Evolutionary conservation across 805 yeast species (phyloP).

Genomic region (Hanseniaspora hatyaiensis): DNA sequence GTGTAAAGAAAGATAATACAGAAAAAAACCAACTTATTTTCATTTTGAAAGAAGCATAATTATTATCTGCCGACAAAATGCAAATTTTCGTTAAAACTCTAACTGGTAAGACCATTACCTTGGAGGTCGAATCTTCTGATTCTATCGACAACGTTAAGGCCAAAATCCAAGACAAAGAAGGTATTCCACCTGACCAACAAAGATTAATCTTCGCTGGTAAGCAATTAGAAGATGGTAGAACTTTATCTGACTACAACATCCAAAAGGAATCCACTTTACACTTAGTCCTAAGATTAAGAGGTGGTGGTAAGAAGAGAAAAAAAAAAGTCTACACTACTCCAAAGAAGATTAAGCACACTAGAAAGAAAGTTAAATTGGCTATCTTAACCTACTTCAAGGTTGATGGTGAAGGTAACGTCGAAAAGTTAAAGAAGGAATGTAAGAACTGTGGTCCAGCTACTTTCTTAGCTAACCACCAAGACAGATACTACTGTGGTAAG

Average conservation of each 20-base stretch:
- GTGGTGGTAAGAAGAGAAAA: constrained; percentile 99
- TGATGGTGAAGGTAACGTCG: constrained; percentile 95
- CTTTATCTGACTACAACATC: constrained; percentile 93
- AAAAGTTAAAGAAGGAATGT: constrained; percentile 98
- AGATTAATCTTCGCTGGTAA: constrained; percentile 95
- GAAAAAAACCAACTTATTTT: constrained; percentile 11
- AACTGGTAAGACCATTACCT: constrained; percentile 98
- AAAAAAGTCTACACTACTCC: constrained; percentile 99
- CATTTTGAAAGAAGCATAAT: constrained; percentile 30
- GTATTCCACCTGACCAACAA: constrained; percentile 96
- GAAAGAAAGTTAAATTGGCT: constrained; percentile 98
- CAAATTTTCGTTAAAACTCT: constrained; percentile 98
- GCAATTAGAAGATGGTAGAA: constrained; percentile 94
- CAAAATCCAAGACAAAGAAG: constrained; percentile 94
- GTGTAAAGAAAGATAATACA: too few species aligned
- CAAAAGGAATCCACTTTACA: constrained; percentile 95
- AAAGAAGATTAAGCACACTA: constrained; percentile 99
- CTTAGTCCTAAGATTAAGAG: constrained; percentile 94
- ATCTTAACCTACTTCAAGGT: constrained; percentile 99
- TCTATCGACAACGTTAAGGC: constrained; percentile 94
- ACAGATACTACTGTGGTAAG: constrained; percentile 99
- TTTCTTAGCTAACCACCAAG: constrained; percentile 98
- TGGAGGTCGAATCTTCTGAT: constrained; percentile 96
- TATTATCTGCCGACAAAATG: constrained; percentile 48
- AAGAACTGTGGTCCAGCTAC: constrained; percentile 97